phyloP scores from a whole-genome alignment of 192 early-diverging fungal species.

The Coemansia aciculifera region DNA sequence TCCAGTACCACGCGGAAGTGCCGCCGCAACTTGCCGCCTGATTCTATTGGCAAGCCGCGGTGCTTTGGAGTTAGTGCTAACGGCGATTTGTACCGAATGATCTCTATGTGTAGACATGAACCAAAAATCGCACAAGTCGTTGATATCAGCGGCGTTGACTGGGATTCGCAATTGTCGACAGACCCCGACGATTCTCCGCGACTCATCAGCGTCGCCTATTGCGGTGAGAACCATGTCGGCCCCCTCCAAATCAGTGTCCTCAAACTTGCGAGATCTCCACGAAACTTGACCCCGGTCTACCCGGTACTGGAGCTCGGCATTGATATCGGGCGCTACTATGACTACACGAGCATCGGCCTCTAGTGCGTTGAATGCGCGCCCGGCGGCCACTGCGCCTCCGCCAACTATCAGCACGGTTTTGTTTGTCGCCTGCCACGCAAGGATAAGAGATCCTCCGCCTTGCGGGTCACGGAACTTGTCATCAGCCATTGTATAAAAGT shows the following conservation, averaged over 20 bases:
- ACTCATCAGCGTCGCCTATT: slow-evolving; percentile 71
- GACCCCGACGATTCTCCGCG: slow-evolving; percentile 63
- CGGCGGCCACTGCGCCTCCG: slow-evolving; percentile 80
- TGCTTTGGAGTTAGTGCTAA: slow-evolving; percentile 86
- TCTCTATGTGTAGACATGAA: slow-evolving; percentile 86
- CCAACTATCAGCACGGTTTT: slow-evolving; percentile 89
- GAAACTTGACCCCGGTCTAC: slow-evolving; percentile 59
- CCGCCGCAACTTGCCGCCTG: slow-evolving; percentile 63
- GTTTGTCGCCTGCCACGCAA: slow-evolving; percentile 75
- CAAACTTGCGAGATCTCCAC: slow-evolving; percentile 51
- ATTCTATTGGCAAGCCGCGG: slow-evolving; percentile 86
- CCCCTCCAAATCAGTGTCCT: slow-evolving; percentile 49
- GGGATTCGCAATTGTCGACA: slow-evolving; percentile 72
- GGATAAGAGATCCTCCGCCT: slow-evolving; percentile 76
- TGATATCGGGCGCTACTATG: slow-evolving; percentile 70
- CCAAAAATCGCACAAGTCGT: slow-evolving; percentile 89
- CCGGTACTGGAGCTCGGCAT: slow-evolving; percentile 66
- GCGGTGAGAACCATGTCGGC: slow-evolving; percentile 67
- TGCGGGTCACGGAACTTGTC: slow-evolving; percentile 53
- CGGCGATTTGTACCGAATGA: slow-evolving; percentile 84
- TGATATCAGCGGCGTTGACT: slow-evolving; percentile 91
- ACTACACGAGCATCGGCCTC: slow-evolving; percentile 80
- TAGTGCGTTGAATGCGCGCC: slow-evolving; percentile 77
- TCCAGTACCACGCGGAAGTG: slow-evolving; percentile 63
- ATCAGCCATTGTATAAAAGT: slow-evolving; percentile 29